Conservation (phyloP, 1,284 basidiomycete genomes). For the Trametes hirsuta region DNA sequence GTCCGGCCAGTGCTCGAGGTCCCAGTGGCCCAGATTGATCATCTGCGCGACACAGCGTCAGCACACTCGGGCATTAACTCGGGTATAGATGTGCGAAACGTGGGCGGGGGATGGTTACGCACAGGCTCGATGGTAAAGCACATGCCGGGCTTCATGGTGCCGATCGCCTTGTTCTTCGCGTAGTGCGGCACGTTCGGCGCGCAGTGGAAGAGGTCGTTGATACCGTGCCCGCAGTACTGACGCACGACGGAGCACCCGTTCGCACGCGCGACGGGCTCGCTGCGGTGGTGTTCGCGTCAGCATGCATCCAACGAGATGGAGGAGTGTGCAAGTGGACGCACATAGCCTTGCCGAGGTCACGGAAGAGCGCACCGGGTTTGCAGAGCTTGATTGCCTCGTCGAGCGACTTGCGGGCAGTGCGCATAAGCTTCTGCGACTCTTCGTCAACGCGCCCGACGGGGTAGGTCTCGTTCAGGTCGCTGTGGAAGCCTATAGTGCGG, state of each 20-base stretch:
- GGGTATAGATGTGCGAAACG: constrained; percentile 33
- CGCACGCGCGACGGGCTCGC: constrained; percentile 81
- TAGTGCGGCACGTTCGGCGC: constrained; percentile 84
- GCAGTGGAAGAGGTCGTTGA: constrained; percentile 83
- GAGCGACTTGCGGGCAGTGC: constrained; percentile 77
- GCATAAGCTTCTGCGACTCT: constrained; percentile 81
- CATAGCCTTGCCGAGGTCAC: constrained; percentile 84
- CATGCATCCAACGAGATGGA: background rate
- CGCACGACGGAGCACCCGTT: constrained; percentile 86
- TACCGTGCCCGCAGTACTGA: constrained; percentile 90
- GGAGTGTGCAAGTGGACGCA: constrained; percentile 40
- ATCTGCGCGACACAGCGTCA: constrained; percentile 56
- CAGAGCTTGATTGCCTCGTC: constrained; percentile 90
- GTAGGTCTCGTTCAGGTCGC: constrained; percentile 90
- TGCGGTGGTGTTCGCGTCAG: constrained; percentile 32
- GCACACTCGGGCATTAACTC: background rate
- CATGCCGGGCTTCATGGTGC: constrained; percentile 86
- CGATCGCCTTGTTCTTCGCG: constrained; percentile 83
- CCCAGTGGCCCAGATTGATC: constrained; percentile 87
- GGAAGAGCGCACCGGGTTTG: constrained; percentile 87
- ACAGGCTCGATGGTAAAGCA: constrained; percentile 84
- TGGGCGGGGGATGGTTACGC: constrained; percentile 21
- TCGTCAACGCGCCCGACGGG: constrained; percentile 87
- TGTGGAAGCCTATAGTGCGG: constrained; percentile 72
- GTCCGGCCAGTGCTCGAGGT: constrained; percentile 82